These are phyloP conservation scores for Cyberlindnera subsufficiens DNA, from an alignment of 805 yeast species.

Conservation along the genomic window DNA sequence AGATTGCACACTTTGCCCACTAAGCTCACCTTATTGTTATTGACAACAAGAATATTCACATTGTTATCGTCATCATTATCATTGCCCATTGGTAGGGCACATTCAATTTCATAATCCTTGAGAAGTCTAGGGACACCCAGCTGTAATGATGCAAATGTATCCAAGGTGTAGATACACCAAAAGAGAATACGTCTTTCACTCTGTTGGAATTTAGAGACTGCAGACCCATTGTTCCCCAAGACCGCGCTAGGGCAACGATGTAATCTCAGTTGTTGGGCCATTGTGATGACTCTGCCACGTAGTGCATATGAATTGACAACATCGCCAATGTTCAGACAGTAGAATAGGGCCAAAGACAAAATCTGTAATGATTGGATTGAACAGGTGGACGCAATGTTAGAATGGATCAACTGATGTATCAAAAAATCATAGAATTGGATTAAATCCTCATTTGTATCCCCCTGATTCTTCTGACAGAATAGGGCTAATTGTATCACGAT, in stretches of 20 bases:
- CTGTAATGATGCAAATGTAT: conserved; percentile 65
- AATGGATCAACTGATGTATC: conserved; percentile 56
- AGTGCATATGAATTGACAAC: conserved; percentile 67
- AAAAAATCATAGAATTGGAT: conserved; percentile 52
- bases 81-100: conserved; percentile 69
- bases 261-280: conserved; percentile 80
- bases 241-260: conserved; percentile 88
- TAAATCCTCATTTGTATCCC: conserved; percentile 12
- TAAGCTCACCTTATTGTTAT: conserved; percentile 51
- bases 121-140: conserved; percentile 79
- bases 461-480: conserved; percentile 18
- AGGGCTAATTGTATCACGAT: conserved; percentile 45
- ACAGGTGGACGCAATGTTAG: conserved; percentile 54
- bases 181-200: conserved; percentile 78
- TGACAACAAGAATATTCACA: conserved; percentile 53
- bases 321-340: conserved; percentile 70
- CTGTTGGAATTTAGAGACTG: conserved; percentile 63
- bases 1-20: conserved; percentile 66
- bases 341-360: conserved; percentile 60
- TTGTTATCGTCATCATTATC: conserved; percentile 37
- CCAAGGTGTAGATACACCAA: conserved; percentile 80
- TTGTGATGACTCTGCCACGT: conserved; percentile 68
- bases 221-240: conserved; percentile 56
- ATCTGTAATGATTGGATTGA: conserved; percentile 68
- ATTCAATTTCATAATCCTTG: conserved; percentile 78